Conservation (phyloP, 345 rosid species). For the Gossypium anomalum region DNA sequence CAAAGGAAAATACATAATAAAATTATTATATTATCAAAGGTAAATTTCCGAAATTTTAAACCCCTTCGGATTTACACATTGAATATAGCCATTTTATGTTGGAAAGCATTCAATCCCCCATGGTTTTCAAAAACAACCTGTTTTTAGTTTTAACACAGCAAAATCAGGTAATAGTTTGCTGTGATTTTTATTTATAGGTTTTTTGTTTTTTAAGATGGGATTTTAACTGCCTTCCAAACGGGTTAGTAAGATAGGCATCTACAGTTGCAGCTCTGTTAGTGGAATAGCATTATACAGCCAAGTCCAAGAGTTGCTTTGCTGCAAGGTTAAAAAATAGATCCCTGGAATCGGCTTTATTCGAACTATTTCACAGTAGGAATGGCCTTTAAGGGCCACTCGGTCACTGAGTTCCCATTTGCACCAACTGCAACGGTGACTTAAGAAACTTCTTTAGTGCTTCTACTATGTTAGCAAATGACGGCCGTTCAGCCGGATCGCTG, state of each 20-base stretch:
- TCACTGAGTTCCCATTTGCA: slow-evolving; percentile 46
- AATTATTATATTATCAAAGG: background rate
- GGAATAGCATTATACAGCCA: background rate
- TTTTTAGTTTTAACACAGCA: background rate
- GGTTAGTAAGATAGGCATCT: slow-evolving; percentile 6
- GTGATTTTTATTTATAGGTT: background rate
- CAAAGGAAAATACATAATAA: background rate
- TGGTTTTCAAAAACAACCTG: background rate
- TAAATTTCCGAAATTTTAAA: slow-evolving; percentile 15
- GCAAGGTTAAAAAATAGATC: background rate
- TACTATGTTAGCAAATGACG: slow-evolving; percentile 63
- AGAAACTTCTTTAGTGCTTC: slow-evolving; percentile 68
- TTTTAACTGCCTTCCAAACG: slow-evolving; percentile 4
- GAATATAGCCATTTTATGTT: background rate
- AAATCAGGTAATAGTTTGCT: background rate
- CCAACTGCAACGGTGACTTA: slow-evolving; percentile 65
- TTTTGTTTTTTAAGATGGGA: background rate
- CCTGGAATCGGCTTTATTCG: slow-evolving; percentile 9
- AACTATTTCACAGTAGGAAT: background rate
- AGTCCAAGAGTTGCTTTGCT: background rate
- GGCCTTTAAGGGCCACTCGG: background rate
- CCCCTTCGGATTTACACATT: slow-evolving; percentile 7
- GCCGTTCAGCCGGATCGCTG: slow-evolving; percentile 77
- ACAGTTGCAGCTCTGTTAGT: slow-evolving; percentile 4
- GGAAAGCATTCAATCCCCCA: background rate